Base-by-base conservation (phyloP, 2,329 filamentous ascomycete genomes). In the Epichloe hybrida region DNA sequence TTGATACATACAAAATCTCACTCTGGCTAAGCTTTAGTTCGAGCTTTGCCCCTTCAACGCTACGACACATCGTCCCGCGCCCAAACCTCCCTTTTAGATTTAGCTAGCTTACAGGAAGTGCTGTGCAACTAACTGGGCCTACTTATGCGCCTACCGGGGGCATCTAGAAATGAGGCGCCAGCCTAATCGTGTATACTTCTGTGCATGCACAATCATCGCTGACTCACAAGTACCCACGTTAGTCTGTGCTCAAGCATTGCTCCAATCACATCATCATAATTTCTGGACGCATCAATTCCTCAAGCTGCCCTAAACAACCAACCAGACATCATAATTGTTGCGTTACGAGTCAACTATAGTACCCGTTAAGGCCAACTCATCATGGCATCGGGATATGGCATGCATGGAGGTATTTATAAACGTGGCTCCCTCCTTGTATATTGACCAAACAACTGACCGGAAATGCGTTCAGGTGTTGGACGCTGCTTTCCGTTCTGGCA, bases 401-500 rank as follows among this genome's bases (percentile, higher is more conserved):
- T 94, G 69, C 77, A 80, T 67, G 86, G 86, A 71, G 86, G 86
- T 88, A 73, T 61, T 13, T 81, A 11, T 74, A 44, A 41, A 15
- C 17, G 6, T 13, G 6, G 31, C 15, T 20, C 1, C 2, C n/a
- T 35, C 11, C 0, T 34, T 20, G 13, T 37, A 31, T 27, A 17
- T 17, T n/a, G 35, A 11, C 8, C n/a, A 15, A 23, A 21, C 15
- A 20, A 42, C 61, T 66, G 51, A 64, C 54, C 47, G 53, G n/a
- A 52, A 52, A 45, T 46, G 37, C 48, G 46, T 53, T 5, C 60
- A 82, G 79, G 79, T 62, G 76, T 79, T 55, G 74, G 73, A 60
- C 87, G 91, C 70, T 98, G 93, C 82, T 97, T 95, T 76, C 88
- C 90, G 66, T 98, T 96, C 81, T 98, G 93, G 93, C 93, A 98